Evolutionary conservation across 345 rosid genomes (phyloP).

Genomic region (Angophora floribunda): DNA sequence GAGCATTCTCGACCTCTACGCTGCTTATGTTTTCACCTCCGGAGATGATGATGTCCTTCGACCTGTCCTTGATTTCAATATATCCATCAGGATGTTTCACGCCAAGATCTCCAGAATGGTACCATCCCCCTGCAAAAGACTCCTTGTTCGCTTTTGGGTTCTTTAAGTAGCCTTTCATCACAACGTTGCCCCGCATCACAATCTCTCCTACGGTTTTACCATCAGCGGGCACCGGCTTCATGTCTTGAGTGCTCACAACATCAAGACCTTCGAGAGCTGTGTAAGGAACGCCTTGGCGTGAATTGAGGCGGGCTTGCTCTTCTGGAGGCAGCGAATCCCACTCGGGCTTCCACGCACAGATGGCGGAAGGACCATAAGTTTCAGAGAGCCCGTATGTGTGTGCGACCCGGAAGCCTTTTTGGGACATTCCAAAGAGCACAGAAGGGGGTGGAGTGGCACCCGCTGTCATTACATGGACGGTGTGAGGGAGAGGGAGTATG

Average conservation of each 20-base stretch:
- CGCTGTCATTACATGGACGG: conserved; percentile 74
- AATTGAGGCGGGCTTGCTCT: conserved; percentile 67
- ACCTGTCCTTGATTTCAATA: conserved; percentile 79
- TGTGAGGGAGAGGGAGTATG: conserved; percentile 74
- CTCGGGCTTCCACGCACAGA: conserved; percentile 91
- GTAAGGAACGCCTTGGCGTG: conserved; percentile 92
- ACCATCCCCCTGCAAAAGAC: conserved; percentile 83
- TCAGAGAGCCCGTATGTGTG: conserved; percentile 93
- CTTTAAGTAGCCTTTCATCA: conserved; percentile 89
- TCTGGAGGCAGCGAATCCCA: conserved; percentile 76
- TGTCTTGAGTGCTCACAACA: conserved; percentile 45
- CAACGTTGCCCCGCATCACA: conserved; percentile 68
- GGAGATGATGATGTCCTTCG: conserved; percentile 86
- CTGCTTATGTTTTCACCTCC: conserved; percentile 97
- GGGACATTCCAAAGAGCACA: conserved; percentile 57
- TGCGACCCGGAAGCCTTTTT: conserved; percentile 69
- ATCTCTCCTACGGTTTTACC: conserved; percentile 83
- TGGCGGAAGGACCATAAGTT: conserved; percentile 78
- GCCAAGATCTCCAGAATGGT: conserved; percentile 78
- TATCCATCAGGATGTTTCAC: conserved; percentile 86
- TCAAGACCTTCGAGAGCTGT: conserved; percentile 63
- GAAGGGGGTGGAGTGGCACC: conserved; percentile 94
- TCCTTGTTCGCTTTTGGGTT: conserved; percentile 77
- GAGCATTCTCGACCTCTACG: conserved; percentile 62
- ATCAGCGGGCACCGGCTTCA: conserved; percentile 73